Base-by-base conservation (phyloP, 176 grass and related monocot species). In the Zoysia japonica region DNA sequence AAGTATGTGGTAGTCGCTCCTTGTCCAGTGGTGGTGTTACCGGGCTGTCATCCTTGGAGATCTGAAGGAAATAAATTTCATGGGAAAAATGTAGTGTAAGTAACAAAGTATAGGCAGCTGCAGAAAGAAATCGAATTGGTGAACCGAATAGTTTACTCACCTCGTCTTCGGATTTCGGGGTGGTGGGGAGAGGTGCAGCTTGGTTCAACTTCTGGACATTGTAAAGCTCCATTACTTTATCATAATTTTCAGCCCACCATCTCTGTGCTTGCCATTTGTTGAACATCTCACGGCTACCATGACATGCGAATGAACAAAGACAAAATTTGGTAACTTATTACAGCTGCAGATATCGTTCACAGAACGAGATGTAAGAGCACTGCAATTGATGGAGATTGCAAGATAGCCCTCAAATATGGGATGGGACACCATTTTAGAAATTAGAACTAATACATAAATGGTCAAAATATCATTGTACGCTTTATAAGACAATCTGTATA, bases 241-340 rank as follows among this genome's bases (percentile, higher is more conserved):
- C 92, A 63, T 99, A 93, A 57, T 99, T 99, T 76, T 99, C 92
- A 76, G 92, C 88, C 96, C 96, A 99, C 96, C 96, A 99, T 43
- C 90, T 85, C 73, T 99, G 96, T 7, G 96, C 92, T 90, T 93
- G 96, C 90, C 90, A 99, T 62, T 96, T 95, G 90, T 91, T 89
- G 82, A 96, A 99, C 90, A 93, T 96, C 82, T 99, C 96, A 67
- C 90, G 90, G 74, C 92, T 99, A 40, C 28, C 82, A 61, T 85
- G 68, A 17, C 39, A n/a, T 61, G 51, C 17, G 68, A 17, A 35
- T 67, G 2, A 49, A 67, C 16, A 16, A 57, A 55, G n/a, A 61
- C 3, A 46, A 10, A 4, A 43, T n/a, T 82, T 61, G 67, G 55
- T 70, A 68, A 85, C 1, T 11, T 11, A 49, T 50, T 71, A 55